These are phyloP conservation scores for Samsoniella hepiali DNA, from an alignment of 2,329 filamentous ascomycete genomes.

Conservation along the genomic window DNA sequence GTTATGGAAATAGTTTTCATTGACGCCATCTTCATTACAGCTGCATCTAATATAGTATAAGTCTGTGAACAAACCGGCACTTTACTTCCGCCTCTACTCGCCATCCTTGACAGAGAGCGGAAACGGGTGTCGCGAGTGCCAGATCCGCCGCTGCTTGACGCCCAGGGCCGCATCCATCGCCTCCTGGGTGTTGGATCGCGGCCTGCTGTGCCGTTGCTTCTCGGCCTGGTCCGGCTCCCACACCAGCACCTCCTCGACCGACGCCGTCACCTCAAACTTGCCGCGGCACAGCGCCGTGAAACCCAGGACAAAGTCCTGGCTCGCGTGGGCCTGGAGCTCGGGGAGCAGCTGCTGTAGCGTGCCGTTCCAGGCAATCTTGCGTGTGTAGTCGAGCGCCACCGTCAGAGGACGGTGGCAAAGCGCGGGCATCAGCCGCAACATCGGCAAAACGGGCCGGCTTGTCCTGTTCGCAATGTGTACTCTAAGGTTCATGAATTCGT, in stretches of 20 bases:
- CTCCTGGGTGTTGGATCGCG: constrained; percentile 52
- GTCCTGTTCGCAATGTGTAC: constrained; percentile 76
- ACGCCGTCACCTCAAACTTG: constrained; percentile 76
- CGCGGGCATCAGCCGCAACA: constrained; percentile 73
- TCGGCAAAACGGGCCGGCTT: constrained; percentile 60
- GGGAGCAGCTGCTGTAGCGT: constrained; percentile 73
- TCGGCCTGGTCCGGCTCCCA: constrained; percentile 36
- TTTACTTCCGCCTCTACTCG: constrained; percentile 3
- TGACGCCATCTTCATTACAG: neutral
- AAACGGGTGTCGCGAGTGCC: constrained; percentile 60
- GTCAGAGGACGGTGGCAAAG: constrained; percentile 69
- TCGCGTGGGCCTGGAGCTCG: constrained; percentile 55
- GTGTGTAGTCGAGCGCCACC: constrained; percentile 74
- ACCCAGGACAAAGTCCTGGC: constrained; percentile 61
- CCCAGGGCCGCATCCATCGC: constrained; percentile 59
- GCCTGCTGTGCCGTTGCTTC: constrained; percentile 31
- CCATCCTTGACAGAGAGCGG: constrained; percentile 52
- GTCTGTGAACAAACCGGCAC: neutral
- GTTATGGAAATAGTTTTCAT: neutral
- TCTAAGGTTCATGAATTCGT: constrained; percentile 63
- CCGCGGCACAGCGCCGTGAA: constrained; percentile 75
- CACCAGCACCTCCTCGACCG: constrained; percentile 73
- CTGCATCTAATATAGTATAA: neutral
- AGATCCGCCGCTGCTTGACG: constrained; percentile 58
- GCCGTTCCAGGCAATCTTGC: constrained; percentile 82